Percentiles rank a stretch among this genome's conserved stretches.
Conservation (phyloP, 345 rosid species). For the Camelina neglecta region DNA sequence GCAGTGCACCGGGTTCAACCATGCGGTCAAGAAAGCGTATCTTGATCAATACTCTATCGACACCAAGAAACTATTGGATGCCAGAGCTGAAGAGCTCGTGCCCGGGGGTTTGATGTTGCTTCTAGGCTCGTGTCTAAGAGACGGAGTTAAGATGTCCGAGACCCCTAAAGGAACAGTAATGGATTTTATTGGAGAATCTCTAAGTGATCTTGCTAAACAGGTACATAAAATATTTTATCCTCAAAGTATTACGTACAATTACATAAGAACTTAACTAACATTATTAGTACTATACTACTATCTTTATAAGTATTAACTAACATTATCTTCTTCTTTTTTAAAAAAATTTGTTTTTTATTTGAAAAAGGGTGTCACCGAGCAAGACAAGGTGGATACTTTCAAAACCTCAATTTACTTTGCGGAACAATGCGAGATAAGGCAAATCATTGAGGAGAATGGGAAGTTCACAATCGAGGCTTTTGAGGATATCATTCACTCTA, state of each 20-base stretch:
- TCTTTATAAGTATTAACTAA: no score
- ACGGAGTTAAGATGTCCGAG: conserved; percentile 23
- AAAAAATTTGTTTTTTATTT: background rate
- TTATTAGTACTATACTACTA: no score
- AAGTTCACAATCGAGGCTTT: conserved; percentile 15
- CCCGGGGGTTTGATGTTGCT: no score
- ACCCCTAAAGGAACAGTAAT: conserved; percentile 25
- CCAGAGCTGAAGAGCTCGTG: no score
- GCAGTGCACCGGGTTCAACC: no score
- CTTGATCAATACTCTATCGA: no score
- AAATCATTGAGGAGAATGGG: background rate
- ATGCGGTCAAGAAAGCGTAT: no score
- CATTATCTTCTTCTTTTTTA: background rate
- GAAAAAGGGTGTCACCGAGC: conserved; percentile 15
- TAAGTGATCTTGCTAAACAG: conserved; percentile 42
- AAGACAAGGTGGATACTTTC: background rate
- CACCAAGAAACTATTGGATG: no score
- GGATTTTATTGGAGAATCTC: conserved; percentile 29
- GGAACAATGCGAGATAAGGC: background rate
- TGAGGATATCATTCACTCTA: conserved; percentile 28
- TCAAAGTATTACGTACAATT: background rate
- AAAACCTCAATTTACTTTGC: no score
- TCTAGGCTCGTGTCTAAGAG: no score
- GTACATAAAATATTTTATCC: background rate
- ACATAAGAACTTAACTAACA: background rate